Conservation (phyloP, 78 protist species). For the Pelomyxa schiedti region DNA sequence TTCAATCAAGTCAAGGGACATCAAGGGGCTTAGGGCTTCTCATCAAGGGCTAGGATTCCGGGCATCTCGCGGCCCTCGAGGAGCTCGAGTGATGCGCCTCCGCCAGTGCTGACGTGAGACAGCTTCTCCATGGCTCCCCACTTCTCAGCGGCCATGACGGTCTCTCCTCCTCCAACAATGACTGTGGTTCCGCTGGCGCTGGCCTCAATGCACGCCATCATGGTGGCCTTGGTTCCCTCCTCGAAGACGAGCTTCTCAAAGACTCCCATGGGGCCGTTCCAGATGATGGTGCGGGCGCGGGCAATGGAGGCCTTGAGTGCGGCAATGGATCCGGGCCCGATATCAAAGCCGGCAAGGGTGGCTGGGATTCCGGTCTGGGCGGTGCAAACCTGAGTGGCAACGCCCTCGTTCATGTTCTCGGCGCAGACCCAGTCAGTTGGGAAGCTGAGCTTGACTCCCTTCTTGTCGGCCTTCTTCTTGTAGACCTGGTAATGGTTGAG, state of each 20-base stretch:
- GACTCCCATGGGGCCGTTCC: conserved; percentile 98
- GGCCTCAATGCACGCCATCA: conserved; percentile 66
- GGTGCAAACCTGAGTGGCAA: conserved; percentile 31
- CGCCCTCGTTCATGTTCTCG: conserved; percentile 56
- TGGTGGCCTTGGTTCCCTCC: conserved; percentile 69
- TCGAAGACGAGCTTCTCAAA: conserved; percentile 86
- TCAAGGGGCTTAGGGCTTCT: conserved; percentile 8
- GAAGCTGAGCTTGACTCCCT: conserved; percentile 66
- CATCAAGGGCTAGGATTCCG: conserved; percentile 46
- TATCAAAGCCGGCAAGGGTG: conserved; percentile 95
- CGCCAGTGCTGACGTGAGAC: conserved; percentile 93
- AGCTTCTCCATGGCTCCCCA: conserved; percentile 66
- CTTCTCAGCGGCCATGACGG: conserved; percentile 84
- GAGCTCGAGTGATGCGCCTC: conserved; percentile 99
- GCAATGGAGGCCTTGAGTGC: conserved; percentile 31
- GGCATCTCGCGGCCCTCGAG: conserved; percentile 83
- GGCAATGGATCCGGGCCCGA: conserved; percentile 82
- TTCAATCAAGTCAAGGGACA: too few species aligned
- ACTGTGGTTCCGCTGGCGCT: conserved; percentile 74
- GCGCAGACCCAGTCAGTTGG: conserved; percentile 88
- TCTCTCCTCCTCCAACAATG: conserved; percentile 98
- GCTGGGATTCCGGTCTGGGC: conserved; percentile 83
- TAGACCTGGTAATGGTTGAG: conserved; percentile 80
- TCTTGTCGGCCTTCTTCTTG: conserved; percentile 62
- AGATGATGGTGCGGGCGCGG: conserved; percentile 76